These are phyloP conservation scores for Poteriospumella lacustris DNA, from an alignment of 108 stramenopile species.

Conservation along the genomic window DNA sequence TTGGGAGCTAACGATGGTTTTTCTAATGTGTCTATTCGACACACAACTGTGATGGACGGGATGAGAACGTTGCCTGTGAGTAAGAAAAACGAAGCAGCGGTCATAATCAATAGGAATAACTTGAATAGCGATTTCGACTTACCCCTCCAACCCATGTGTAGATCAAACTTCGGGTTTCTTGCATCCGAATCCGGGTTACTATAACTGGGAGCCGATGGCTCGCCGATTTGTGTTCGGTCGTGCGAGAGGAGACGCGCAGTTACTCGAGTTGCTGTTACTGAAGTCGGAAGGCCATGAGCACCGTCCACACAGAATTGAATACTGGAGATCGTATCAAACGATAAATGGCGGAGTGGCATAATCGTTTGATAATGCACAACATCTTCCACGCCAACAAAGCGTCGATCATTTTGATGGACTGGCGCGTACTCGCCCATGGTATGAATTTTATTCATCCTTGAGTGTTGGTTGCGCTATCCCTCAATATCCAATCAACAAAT, in stretches of 20 bases:
- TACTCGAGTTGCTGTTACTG: background rate
- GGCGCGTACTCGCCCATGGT: too few species aligned
- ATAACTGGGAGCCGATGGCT: background rate
- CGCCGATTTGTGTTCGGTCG: background rate
- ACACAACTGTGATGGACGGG: background rate
- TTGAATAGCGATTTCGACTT: background rate
- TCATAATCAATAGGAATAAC: background rate
- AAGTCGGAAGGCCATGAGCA: background rate
- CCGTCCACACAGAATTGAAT: constrained; percentile 13
- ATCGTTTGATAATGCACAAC: too few species aligned
- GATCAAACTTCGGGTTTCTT: background rate
- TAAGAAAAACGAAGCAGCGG: background rate
- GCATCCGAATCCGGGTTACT: background rate
- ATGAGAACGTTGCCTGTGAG: background rate
- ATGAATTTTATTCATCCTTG: too few species aligned
- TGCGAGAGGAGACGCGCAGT: background rate
- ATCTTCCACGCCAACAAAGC: too few species aligned
- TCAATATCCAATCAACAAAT: too few species aligned
- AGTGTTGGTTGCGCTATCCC: too few species aligned
- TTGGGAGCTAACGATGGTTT: background rate
- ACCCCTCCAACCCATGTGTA: constrained; percentile 17
- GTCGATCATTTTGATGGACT: too few species aligned
- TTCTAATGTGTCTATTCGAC: background rate
- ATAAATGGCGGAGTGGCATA: background rate
- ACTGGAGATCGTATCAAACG: background rate